phyloP scores from a whole-genome alignment of 2,329 filamentous ascomycete species.

The Samsoniella hepiali region DNA sequence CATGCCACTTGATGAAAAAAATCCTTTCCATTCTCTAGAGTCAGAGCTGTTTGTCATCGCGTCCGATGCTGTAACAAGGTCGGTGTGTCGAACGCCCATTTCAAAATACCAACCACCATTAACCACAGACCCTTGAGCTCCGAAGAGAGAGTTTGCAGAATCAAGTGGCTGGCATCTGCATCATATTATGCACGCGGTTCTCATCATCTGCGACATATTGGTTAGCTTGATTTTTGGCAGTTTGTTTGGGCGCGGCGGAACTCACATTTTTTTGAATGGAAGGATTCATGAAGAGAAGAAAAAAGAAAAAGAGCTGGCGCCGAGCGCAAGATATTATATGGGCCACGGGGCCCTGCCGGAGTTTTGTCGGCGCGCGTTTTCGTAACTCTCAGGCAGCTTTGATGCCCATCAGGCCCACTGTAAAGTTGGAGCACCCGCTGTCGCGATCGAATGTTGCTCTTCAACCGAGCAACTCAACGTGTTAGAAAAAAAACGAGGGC shows the following conservation, averaged over 20 bases:
- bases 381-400: background rate
- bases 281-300: conserved; percentile 78
- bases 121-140: conserved; percentile 85
- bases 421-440: conserved; percentile 9
- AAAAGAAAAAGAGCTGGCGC: conserved; percentile 36
- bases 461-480: background rate
- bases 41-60: conserved; percentile 98
- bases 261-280: conserved; percentile 98
- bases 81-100: conserved; percentile 98
- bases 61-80: conserved; percentile 97
- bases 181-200: conserved; percentile 98
- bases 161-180: conserved; percentile 61
- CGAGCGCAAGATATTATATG: conserved; percentile 36
- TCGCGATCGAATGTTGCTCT: background rate
- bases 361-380: conserved; percentile 27
- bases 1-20: background rate
- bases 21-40: conserved; percentile 42
- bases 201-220: conserved; percentile 78
- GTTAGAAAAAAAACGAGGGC: background rate
- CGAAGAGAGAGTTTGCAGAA: conserved; percentile 77
- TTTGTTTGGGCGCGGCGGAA: conserved; percentile 29
- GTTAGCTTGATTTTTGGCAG: conserved; percentile 30
- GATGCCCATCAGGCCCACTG: conserved; percentile 8
- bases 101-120: conserved; percentile 72
- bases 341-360: conserved; percentile 24